These are phyloP conservation scores for Butyriboletus loyo DNA, from an alignment of 768 basidiomycete genomes.

Conservation along the genomic window DNA sequence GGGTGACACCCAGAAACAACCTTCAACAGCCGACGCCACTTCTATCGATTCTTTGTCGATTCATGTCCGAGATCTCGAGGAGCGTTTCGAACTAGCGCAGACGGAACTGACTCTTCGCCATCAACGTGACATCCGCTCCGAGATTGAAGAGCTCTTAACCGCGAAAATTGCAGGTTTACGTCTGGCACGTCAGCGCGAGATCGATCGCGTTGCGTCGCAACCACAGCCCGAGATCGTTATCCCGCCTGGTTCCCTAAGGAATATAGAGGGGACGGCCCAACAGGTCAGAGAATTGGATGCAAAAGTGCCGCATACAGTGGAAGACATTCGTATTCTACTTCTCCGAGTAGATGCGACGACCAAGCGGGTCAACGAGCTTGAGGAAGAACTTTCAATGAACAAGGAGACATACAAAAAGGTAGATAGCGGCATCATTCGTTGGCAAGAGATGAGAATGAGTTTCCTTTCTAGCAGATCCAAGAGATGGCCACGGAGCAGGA, in stretches of 20 bases:
- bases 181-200: conserved; percentile 19
- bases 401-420: conserved; percentile 21
- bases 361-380: conserved; percentile 18
- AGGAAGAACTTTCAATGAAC: conserved; percentile 20
- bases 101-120: conserved; percentile 29
- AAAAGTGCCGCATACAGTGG: conserved; percentile 22
- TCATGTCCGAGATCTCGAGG: conserved; percentile 23
- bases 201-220: conserved; percentile 13
- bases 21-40: neutral
- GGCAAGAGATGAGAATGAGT: neutral
- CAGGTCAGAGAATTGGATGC: conserved; percentile 20
- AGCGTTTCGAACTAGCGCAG: conserved; percentile 30
- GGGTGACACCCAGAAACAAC: neutral
- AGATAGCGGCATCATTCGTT: neutral
- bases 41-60: conserved; percentile 11
- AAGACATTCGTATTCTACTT: conserved; percentile 27
- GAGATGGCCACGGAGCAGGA: conserved; percentile 14
- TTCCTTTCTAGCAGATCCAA: conserved; percentile 16
- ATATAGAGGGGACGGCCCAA: conserved; percentile 18
- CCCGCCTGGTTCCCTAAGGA: conserved; percentile 10
- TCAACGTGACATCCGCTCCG: conserved; percentile 13
- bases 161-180: conserved; percentile 21
- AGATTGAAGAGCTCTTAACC: conserved; percentile 18
- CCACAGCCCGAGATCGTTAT: conserved; percentile 21
- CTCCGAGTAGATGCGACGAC: conserved; percentile 20